Percentiles rank a stretch among this genome's conserved stretches.
These are phyloP conservation scores for Boletus holoroseus DNA, from an alignment of 1,284 basidiomycete species.

Conservation along the genomic window DNA sequence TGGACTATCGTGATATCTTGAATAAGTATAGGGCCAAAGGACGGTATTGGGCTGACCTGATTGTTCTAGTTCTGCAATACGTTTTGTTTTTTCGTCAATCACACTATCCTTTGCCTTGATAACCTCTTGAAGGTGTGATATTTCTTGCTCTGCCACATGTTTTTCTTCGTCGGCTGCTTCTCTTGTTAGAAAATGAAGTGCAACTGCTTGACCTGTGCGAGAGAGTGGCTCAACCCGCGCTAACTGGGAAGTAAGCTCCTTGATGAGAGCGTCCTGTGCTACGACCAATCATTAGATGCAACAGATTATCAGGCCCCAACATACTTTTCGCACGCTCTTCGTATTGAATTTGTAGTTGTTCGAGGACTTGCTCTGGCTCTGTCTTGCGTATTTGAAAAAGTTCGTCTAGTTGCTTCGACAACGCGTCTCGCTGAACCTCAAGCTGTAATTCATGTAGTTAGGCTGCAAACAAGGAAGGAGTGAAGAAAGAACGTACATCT, in stretches of 20 bases:
- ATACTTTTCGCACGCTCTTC: slow-evolving; percentile 50
- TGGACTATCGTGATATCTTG: slow-evolving; percentile 36
- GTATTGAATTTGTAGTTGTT: slow-evolving; percentile 44
- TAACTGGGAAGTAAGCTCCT: slow-evolving; percentile 52
- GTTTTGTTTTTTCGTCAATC: slow-evolving; percentile 44
- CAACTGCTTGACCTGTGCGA: slow-evolving; percentile 43
- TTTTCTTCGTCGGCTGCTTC: slow-evolving; percentile 68
- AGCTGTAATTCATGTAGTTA: slow-evolving; percentile 31
- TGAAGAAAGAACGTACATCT: slow-evolving; percentile 18
- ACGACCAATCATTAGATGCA: slow-evolving; percentile 9
- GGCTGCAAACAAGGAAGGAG: not conserved
- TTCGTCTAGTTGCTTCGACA: slow-evolving; percentile 54
- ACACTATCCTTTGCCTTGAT: slow-evolving; percentile 41
- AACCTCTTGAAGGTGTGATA: slow-evolving; percentile 41
- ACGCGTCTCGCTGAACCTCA: slow-evolving; percentile 42
- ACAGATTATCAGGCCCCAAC: slow-evolving; percentile 8
- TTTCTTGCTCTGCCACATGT: slow-evolving; percentile 45
- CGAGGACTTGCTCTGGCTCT: slow-evolving; percentile 54
- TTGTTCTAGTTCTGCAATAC: slow-evolving; percentile 43
- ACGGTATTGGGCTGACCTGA: slow-evolving; percentile 36
- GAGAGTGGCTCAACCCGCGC: slow-evolving; percentile 50
- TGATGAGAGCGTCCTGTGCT: slow-evolving; percentile 57
- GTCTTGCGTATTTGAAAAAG: slow-evolving; percentile 51
- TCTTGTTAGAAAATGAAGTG: slow-evolving; percentile 62
- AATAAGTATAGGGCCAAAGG: slow-evolving; percentile 3